Conservation (phyloP, 768 basidiomycete species). For the Albatrellus ellisii region DNA sequence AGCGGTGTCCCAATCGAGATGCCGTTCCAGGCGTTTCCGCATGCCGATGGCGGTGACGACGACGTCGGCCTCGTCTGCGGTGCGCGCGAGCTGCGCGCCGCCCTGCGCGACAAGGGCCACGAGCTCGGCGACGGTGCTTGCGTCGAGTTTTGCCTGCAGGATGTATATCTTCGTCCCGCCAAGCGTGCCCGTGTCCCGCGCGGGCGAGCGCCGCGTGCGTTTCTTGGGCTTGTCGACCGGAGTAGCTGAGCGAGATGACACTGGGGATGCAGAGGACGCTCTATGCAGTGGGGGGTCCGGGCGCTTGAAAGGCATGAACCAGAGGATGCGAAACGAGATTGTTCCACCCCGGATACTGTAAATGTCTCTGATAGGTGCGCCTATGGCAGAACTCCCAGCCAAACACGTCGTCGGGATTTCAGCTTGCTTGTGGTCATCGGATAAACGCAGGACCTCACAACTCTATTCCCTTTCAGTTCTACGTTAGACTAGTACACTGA, state of each 20-base stretch:
- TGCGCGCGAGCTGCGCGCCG: constrained; percentile 22
- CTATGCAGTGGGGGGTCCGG: background rate
- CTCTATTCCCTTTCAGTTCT: too few relatives aligned
- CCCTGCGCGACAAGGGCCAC: constrained; percentile 18
- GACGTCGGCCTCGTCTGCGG: constrained; percentile 41
- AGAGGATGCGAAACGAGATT: too few relatives aligned
- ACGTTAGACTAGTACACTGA: too few relatives aligned
- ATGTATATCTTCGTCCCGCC: constrained; percentile 4
- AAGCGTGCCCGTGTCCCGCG: background rate
- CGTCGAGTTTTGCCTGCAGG: constrained; percentile 18
- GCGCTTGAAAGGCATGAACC: background rate
- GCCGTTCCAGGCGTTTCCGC: constrained; percentile 56
- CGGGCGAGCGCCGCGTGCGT: background rate
- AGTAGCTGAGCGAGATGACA: background rate
- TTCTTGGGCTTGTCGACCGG: background rate
- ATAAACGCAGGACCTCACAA: too few relatives aligned
- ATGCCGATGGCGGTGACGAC: constrained; percentile 55
- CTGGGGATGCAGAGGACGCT: background rate
- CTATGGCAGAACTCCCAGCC: too few relatives aligned
- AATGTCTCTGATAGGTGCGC: too few relatives aligned
- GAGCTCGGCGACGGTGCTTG: constrained; percentile 17
- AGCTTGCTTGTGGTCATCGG: too few relatives aligned
- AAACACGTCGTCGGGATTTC: too few relatives aligned
- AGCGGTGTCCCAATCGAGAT: constrained; percentile 49
- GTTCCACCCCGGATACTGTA: too few relatives aligned